phyloP scores from a whole-genome alignment of 2,329 filamentous ascomycete species.

The Sclerotinia spermophila region DNA sequence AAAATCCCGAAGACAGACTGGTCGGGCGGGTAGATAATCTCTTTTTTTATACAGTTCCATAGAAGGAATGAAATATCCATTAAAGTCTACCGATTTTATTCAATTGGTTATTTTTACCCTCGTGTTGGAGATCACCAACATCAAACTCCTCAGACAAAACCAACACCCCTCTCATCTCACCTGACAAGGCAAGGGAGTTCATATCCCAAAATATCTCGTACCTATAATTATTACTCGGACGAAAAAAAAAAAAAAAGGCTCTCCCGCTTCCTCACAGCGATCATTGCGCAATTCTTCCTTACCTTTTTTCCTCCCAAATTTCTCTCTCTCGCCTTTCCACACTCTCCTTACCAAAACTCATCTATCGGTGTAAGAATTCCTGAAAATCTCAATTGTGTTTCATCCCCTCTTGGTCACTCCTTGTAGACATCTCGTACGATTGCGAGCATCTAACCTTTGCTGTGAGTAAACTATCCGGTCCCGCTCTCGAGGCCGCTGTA shows the following conservation, averaged over 20 bases:
- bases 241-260: background rate
- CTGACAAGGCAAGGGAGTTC: background rate
- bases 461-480: background rate
- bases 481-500: background rate
- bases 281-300: constrained; percentile 16
- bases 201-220: background rate
- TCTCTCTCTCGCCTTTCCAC: background rate
- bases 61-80: background rate
- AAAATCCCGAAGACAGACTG: background rate
- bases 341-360: background rate
- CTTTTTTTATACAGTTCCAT: background rate
- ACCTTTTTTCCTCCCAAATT: background rate
- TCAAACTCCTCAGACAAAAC: constrained; percentile 3
- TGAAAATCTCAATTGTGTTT: background rate
- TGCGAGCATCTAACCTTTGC: background rate
- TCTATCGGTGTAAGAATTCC: background rate
- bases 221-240: background rate
- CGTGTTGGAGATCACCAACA: background rate
- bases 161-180: background rate
- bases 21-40: background rate
- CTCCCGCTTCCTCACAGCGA: background rate
- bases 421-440: background rate
- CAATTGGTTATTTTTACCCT: background rate
- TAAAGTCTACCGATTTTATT: background rate
- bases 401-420: constrained; percentile 5